These are phyloP conservation scores for Camelina laxa DNA, from an alignment of 345 rosid species.

Conservation along the genomic window DNA sequence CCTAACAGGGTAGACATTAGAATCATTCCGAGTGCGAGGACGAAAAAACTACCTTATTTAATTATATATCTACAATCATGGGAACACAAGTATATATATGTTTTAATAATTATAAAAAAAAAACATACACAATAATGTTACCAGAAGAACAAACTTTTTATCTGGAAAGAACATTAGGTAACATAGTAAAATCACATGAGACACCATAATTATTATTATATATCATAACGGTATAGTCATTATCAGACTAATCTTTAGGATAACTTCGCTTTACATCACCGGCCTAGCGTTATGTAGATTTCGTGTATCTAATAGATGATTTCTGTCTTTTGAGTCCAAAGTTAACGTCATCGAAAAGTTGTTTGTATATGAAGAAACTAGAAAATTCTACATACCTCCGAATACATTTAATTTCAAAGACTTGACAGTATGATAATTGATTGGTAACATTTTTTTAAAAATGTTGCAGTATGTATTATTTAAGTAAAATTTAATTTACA, in stretches of 20 bases:
- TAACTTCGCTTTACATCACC: slow-evolving; percentile 36
- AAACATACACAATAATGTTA: slow-evolving; percentile 38
- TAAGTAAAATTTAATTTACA: too few species aligned
- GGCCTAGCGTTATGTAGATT: slow-evolving; percentile 40
- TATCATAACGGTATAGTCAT: slow-evolving; percentile 16
- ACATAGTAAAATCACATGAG: slow-evolving; percentile 20
- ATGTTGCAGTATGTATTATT: too few species aligned
- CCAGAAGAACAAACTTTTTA: slow-evolving; percentile 11
- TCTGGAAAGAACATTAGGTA: slow-evolving; percentile 33
- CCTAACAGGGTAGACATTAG: neutral
- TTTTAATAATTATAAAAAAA: neutral
- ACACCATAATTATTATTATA: slow-evolving; percentile 7
- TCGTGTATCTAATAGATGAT: slow-evolving; percentile 10
- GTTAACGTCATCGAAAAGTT: slow-evolving; percentile 20
- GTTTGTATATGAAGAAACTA: neutral
- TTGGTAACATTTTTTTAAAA: too few species aligned
- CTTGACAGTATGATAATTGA: too few species aligned
- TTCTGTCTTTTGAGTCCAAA: slow-evolving; percentile 29
- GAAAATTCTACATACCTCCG: slow-evolving; percentile 10
- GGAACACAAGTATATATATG: too few species aligned
- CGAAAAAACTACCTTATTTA: neutral
- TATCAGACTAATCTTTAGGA: slow-evolving; percentile 31
- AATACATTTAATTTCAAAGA: too few species aligned
- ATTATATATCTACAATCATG: neutral
- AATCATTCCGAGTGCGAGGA: neutral